Evolutionary conservation across 2,329 filamentous ascomycete genomes (phyloP).

Genomic region (Aureobasidium sp.): DNA sequence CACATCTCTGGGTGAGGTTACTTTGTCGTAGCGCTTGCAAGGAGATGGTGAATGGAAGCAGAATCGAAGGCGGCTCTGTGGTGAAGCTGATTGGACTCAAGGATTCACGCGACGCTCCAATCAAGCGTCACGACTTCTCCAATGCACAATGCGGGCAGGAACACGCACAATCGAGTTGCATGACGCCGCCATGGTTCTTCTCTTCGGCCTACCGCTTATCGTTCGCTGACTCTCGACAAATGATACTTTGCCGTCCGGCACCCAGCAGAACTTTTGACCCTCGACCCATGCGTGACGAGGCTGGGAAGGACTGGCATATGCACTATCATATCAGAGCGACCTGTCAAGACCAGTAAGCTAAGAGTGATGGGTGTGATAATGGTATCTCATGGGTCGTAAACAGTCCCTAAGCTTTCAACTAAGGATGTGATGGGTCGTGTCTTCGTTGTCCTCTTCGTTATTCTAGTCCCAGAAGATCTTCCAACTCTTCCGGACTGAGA

Average conservation of each 20-base stretch:
- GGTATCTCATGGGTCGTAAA: constrained; percentile 3
- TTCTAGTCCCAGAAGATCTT: constrained; percentile 43
- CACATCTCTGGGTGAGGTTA: background rate
- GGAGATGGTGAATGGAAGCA: background rate
- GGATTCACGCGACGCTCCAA: background rate
- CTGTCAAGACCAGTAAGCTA: background rate
- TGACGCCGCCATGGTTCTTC: constrained; percentile 8
- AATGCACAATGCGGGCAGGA: background rate
- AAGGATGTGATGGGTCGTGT: background rate
- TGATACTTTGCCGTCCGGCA: background rate
- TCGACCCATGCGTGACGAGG: background rate
- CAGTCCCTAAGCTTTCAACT: constrained; percentile 8
- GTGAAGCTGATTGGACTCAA: constrained; percentile 10
- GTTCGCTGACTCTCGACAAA: constrained; percentile 6
- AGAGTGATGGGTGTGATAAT: background rate
- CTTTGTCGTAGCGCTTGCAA: constrained; percentile 10
- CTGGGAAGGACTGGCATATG: background rate
- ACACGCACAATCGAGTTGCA: constrained; percentile 14
- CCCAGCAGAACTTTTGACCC: background rate
- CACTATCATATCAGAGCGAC: background rate
- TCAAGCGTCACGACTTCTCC: background rate
- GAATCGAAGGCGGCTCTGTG: constrained; percentile 3
- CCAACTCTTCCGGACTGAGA: constrained; percentile 66
- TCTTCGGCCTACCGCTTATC: background rate
- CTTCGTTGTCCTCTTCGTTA: constrained; percentile 14